A percentile compares a stretch with the other conserved stretches of the same genome.
These are phyloP conservation scores for Yamadazyma takamatsuzukensis DNA, from an alignment of 805 yeast species.

Conservation along the genomic window DNA sequence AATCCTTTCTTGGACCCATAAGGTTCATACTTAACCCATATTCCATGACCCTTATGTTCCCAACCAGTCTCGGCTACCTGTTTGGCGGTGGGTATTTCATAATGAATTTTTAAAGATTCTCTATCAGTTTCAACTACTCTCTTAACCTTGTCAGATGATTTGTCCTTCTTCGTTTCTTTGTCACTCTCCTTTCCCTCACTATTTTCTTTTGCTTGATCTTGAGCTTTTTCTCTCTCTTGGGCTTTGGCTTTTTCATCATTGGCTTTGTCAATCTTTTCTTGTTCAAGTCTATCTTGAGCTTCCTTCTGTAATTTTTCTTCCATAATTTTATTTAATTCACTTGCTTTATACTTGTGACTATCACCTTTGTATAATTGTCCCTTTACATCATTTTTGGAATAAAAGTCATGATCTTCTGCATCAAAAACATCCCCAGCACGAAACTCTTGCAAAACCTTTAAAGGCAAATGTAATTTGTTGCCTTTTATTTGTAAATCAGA, in stretches of 20 bases:
- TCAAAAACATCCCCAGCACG: slow-evolving; percentile 22
- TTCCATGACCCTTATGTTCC: slow-evolving; percentile 43
- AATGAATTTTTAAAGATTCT: slow-evolving; percentile 7
- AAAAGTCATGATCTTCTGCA: slow-evolving; percentile 21
- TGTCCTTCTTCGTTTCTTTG: not conserved
- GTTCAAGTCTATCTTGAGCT: slow-evolving; percentile 7
- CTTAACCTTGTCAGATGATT: not conserved
- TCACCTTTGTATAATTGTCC: slow-evolving; percentile 12
- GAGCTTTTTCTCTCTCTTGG: slow-evolving; percentile 6
- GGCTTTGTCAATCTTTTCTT: slow-evolving; percentile 4
- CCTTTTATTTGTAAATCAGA: slow-evolving; percentile 34
- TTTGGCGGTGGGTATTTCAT: slow-evolving; percentile 27
- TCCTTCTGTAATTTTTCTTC: slow-evolving; percentile 7
- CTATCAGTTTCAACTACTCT: slow-evolving; percentile 8
- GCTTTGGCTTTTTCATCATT: slow-evolving; percentile 1
- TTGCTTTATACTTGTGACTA: slow-evolving; percentile 10
- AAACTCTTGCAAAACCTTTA: slow-evolving; percentile 25
- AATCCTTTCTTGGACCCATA: slow-evolving; percentile 35
- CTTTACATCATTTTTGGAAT: slow-evolving; percentile 6
- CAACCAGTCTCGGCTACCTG: slow-evolving; percentile 43
- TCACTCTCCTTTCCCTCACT: slow-evolving; percentile 1
- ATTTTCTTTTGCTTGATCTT: slow-evolving; percentile 3
- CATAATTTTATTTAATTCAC: slow-evolving; percentile 9
- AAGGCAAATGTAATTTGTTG: slow-evolving; percentile 27
- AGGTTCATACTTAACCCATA: slow-evolving; percentile 59